Evolutionary conservation across 371 early-diverging fungal genomes (phyloP).

Genomic region (Zychaea mexicana): DNA sequence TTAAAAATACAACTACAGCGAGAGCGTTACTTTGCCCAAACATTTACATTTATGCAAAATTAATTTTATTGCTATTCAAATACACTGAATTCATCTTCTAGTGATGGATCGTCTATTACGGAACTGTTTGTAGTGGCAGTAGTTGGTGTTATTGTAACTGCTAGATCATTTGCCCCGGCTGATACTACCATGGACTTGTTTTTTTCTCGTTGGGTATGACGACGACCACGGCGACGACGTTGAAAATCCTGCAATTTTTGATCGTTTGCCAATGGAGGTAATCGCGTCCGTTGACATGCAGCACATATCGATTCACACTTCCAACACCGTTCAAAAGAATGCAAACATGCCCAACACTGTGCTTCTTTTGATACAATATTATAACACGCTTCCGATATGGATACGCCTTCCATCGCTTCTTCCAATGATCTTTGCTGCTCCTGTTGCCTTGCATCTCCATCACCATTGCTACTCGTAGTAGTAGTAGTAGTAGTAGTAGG

Average conservation of each 20-base stretch:
- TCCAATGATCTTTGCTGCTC: conserved; percentile 3
- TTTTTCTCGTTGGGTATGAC: too few species aligned
- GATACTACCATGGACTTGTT: too few species aligned
- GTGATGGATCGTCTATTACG: neutral
- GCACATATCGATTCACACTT: conserved; percentile 29
- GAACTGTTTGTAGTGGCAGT: neutral
- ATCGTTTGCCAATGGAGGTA: conserved; percentile 42
- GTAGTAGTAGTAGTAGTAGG: too few species aligned
- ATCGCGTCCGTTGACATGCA: conserved; percentile 29
- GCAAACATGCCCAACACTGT: conserved; percentile 36
- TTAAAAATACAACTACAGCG: too few species aligned
- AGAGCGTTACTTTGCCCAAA: too few species aligned
- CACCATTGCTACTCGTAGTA: too few species aligned
- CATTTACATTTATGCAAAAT: too few species aligned
- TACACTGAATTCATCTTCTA: conserved; percentile 7
- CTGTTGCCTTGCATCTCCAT: conserved; percentile 15
- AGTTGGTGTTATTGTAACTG: neutral
- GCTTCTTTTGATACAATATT: conserved; percentile 23
- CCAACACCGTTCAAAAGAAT: conserved; percentile 30
- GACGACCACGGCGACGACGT: too few species aligned
- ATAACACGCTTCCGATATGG: conserved; percentile 14
- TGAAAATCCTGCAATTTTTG: conserved; percentile 16
- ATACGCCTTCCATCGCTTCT: conserved; percentile 9
- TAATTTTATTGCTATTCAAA: conserved; percentile 7
- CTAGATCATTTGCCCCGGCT: too few species aligned